A percentile compares a stretch with the other conserved stretches of the same genome.
phyloP scores from a whole-genome alignment of 257 asterid genomes.

The Asclepias syriaca region DNA sequence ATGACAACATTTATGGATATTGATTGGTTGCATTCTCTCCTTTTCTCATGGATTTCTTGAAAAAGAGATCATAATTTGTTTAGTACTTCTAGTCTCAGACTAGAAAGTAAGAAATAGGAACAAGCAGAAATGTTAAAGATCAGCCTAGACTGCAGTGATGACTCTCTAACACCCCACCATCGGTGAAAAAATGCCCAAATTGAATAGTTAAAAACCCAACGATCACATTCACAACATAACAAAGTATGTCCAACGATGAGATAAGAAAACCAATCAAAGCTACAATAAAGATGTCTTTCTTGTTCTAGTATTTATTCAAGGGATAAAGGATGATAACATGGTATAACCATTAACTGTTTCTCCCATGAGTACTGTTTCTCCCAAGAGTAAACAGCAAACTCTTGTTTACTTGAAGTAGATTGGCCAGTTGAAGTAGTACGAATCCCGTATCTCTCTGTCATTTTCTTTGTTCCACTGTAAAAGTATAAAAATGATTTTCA shows the following conservation, averaged over 20 bases:
- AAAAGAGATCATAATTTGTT: background rate
- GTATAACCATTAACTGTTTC: background rate
- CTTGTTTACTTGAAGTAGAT: slow-evolving; percentile 46
- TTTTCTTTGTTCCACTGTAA: slow-evolving; percentile 76
- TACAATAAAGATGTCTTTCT: background rate
- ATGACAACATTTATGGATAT: too few species aligned
- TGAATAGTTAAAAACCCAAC: background rate
- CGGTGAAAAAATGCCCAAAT: background rate
- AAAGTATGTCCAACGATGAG: background rate
- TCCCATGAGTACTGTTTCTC: background rate
- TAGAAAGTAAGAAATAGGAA: background rate
- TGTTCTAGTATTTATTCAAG: background rate
- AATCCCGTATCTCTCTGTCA: slow-evolving; percentile 53
- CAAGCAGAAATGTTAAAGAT: background rate
- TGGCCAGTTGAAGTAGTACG: slow-evolving; percentile 93
- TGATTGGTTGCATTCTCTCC: background rate
- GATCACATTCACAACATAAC: background rate
- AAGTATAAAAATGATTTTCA: background rate
- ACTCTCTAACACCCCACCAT: background rate
- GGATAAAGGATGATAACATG: background rate
- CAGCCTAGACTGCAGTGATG: background rate
- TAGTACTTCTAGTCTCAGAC: background rate
- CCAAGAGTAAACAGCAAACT: too few species aligned
- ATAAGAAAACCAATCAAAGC: background rate
- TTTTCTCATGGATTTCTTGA: background rate